These are phyloP conservation scores for Moniliella sp. DNA, from an alignment of 1,284 basidiomycete species.

Conservation along the genomic window DNA sequence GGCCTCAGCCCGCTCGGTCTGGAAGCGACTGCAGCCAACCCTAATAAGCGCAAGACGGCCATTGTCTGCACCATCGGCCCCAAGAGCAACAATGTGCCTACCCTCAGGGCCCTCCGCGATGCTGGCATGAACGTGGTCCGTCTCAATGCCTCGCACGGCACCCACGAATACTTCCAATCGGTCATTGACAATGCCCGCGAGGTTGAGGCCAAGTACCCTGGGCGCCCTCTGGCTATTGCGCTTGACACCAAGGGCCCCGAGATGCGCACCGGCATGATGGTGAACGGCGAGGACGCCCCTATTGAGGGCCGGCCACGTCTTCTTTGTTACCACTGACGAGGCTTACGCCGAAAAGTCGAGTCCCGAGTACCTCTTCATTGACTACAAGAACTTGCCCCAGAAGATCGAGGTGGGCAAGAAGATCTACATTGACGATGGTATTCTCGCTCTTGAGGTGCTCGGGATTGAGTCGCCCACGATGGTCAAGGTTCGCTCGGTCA, in stretches of 20 bases:
- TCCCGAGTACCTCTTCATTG: no score
- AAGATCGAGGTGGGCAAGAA: constrained; percentile 84
- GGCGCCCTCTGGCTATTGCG: no score
- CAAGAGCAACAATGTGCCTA: constrained; percentile 28
- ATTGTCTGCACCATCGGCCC: no score
- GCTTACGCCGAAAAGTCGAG: constrained; percentile 46
- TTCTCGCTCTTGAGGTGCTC: constrained; percentile 76
- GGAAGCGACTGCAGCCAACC: constrained; percentile 13
- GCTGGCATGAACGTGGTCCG: constrained; percentile 32
- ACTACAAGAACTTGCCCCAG: constrained; percentile 73
- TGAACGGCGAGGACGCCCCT: constrained; percentile 59
- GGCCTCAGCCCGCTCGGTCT: constrained; percentile 29
- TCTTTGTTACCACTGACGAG: constrained; percentile 66
- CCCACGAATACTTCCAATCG: constrained; percentile 28
- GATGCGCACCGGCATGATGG: constrained; percentile 89
- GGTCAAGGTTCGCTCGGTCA: constrained; percentile 57
- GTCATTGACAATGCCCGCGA: constrained; percentile 28
- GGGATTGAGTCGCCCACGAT: constrained; percentile 40
- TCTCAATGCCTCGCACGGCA: constrained; percentile 28
- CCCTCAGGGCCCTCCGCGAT: constrained; percentile 23
- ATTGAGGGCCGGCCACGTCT: constrained; percentile 81
- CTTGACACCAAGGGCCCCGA: no score
- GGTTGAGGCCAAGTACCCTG: constrained; percentile 42
- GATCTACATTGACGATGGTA: constrained; percentile 92
- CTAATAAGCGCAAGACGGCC: constrained; percentile 32